A percentile compares a stretch with the other conserved stretches of the same genome.
These are phyloP conservation scores for Apophysomyces trapeziformis DNA, from an alignment of 371 early-diverging fungal genomes.

Conservation along the genomic window DNA sequence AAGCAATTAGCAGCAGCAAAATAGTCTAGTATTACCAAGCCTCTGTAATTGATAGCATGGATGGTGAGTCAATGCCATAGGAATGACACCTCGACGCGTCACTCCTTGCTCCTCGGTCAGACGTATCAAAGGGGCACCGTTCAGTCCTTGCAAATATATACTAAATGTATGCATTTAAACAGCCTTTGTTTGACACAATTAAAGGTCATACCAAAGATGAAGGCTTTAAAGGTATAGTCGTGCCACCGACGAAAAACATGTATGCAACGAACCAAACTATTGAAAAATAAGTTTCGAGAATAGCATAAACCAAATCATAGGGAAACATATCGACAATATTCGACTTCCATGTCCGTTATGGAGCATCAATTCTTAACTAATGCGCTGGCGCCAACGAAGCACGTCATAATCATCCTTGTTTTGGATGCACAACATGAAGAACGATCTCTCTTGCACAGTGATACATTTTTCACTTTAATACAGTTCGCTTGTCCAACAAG, in stretches of 20 bases:
- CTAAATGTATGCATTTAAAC: constrained; percentile 5
- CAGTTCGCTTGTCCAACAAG: constrained; percentile 21
- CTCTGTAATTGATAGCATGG: constrained; percentile 22
- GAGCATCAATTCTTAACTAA: too few species aligned
- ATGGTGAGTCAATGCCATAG: constrained; percentile 15
- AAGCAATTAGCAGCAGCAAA: neutral
- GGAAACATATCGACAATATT: constrained; percentile 23
- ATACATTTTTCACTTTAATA: constrained; percentile 18
- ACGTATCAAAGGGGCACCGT: constrained; percentile 21
- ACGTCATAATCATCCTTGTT: too few species aligned
- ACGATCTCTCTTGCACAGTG: constrained; percentile 18
- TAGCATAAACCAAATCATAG: constrained; percentile 22
- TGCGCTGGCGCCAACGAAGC: too few species aligned
- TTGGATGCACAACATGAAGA: neutral
- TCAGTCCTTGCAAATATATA: constrained; percentile 23
- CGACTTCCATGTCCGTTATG: neutral
- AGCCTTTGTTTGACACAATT: constrained; percentile 19
- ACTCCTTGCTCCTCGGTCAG: constrained; percentile 20
- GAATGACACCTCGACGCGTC: constrained; percentile 25
- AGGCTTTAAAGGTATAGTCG: constrained; percentile 15
- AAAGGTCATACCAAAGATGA: constrained; percentile 31
- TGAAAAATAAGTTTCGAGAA: constrained; percentile 31
- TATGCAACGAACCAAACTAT: constrained; percentile 24
- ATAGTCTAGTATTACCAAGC: constrained; percentile 20
- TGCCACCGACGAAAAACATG: constrained; percentile 32